Percentiles rank a stretch among this genome's conserved stretches.
Conservation (phyloP, 108 stramenopile species). For the Fistulifera pelliculosa region DNA sequence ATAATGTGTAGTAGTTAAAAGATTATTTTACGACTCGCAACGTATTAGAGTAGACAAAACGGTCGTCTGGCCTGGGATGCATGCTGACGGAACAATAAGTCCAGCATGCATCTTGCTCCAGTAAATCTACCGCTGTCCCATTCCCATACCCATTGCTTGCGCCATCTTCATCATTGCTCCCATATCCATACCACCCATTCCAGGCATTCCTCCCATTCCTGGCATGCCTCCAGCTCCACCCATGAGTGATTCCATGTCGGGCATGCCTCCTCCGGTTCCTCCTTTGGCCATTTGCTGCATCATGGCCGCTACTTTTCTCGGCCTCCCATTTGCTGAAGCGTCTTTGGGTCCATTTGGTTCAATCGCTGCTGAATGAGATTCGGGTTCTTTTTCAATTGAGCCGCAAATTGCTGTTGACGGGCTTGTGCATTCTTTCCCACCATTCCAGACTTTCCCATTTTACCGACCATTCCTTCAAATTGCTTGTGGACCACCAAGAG, state of each 20-base stretch:
- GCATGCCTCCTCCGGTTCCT: constrained; percentile 37
- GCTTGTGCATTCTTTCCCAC: constrained; percentile 68
- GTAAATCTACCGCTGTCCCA: no score
- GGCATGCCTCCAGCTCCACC: constrained; percentile 34
- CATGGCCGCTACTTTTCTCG: constrained; percentile 31
- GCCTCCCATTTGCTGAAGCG: constrained; percentile 81
- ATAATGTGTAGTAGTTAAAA: no score
- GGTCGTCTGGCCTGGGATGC: no score
- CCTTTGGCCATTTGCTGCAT: constrained; percentile 62
- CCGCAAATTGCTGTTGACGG: constrained; percentile 62
- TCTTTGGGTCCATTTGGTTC: constrained; percentile 75
- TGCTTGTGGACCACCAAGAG: constrained; percentile 86
- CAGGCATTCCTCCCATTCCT: constrained; percentile 46
- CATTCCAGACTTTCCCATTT: constrained; percentile 90
- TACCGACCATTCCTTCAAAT: constrained; percentile 79
- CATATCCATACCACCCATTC: constrained; percentile 43
- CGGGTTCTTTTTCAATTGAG: constrained; percentile 81
- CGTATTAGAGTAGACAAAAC: no score
- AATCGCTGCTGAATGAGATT: constrained; percentile 70
- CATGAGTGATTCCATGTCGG: constrained; percentile 53
- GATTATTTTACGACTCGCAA: no score
- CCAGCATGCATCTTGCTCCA: no score
- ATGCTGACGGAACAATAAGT: no score
- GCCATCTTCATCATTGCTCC: constrained; percentile 32
- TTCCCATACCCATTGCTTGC: constrained; percentile 24